Percentiles rank a stretch among this genome's conserved stretches.
Conservation (phyloP, 2,329 filamentous ascomycete species). For the Trichophyton rubrum region DNA sequence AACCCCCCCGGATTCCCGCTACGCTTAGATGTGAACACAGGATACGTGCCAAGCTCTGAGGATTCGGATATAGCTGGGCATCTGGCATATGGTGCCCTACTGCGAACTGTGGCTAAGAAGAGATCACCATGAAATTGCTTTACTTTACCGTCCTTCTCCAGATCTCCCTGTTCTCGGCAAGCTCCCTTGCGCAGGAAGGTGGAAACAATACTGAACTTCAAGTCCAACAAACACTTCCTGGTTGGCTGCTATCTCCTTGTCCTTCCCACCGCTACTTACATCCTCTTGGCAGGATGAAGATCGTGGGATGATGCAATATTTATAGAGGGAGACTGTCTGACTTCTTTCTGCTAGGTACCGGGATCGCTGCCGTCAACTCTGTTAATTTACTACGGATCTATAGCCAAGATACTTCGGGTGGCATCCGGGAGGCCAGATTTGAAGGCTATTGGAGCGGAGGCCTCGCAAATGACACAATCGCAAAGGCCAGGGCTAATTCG, state of each 20-base stretch:
- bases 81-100: not conserved
- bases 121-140: not conserved
- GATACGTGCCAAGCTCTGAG: not conserved
- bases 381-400: not conserved
- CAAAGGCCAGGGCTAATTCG: not conserved
- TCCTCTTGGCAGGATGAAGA: not conserved
- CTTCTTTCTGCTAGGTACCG: not conserved
- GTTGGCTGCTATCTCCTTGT: not conserved
- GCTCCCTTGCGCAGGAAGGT: not conserved
- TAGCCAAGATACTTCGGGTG: slow-evolving; percentile 1
- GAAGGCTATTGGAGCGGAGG: slow-evolving; percentile 2
- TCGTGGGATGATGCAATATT: not conserved
- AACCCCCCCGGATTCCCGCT: not conserved
- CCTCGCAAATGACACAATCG: not conserved
- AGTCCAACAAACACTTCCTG: not conserved
- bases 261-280: not conserved
- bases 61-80: not conserved
- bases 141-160: not conserved
- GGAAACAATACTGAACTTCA: not conserved
- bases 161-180: not conserved
- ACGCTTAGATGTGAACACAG: not conserved
- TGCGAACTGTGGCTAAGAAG: not conserved
- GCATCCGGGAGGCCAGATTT: slow-evolving; percentile 2
- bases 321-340: not conserved
- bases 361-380: slow-evolving; percentile 2